Evolutionary conservation across 2,329 filamentous ascomycete genomes (phyloP), one percentile per base, ranked within the genome.

Genomic region (Exophiala sp.): DNA sequence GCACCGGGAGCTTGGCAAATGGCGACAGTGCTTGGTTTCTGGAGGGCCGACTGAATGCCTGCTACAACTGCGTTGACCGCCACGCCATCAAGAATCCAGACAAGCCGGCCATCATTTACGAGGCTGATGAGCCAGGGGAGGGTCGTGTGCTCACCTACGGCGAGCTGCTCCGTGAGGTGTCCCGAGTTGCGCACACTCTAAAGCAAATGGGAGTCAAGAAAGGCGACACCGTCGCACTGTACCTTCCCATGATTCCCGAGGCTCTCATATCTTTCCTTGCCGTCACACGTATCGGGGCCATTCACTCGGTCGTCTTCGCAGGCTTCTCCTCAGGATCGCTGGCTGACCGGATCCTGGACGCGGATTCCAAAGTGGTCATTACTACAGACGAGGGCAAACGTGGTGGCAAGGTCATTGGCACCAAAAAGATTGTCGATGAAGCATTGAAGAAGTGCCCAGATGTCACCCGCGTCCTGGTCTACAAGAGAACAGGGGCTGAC

Each of bases 231-330:
- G 90, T 98, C 50, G 93, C 89, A 57, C 86, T 98, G 60, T 98
- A 98, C 75, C 74, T 98, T 58, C 93, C 93, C 68, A 98, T 98
- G 93, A 95, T 98, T 69, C 93, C 93, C 48, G 91, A 98, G 71
- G 93, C 93, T 5, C 64, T 98, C 51, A 77, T 98, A 63, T 85
- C 93, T 46, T 87, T 98, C 70, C 77, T 98, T 49, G 93, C 93
- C 54, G 94, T 90, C 70, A 75, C 83, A 30, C 88, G 93, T 66
- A 95, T 98, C 62, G 93, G 93, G 56, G 93, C 93, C 34, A 80
- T 98, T 3, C 93, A 98, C 79, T 97, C 93, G 0, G 91, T 98
- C 48, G 86, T 98, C 58, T 98, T 98, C 65, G 93, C 93, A 48
- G 93, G 93, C 53, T 98, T 98, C 78, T 96, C 90, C 23, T 86